Conservation (phyloP, 129 eudicot genomes). For the Escallonia rubra region DNA sequence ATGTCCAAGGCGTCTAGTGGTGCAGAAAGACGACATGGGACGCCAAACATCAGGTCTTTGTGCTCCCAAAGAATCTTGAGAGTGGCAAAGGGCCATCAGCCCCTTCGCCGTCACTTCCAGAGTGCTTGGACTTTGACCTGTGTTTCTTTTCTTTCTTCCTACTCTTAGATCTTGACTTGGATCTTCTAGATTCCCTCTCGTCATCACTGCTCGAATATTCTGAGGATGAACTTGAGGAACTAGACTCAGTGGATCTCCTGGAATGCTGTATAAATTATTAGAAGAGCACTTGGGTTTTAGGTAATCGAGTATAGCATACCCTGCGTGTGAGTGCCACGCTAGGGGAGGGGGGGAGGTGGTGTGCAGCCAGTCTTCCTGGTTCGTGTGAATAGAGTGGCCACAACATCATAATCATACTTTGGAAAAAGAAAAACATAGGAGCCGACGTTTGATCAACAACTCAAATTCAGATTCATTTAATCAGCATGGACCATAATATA, state of each 20-base stretch:
- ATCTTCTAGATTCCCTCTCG: conserved; percentile 64
- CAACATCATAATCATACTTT: too few species aligned
- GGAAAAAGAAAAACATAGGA: too few species aligned
- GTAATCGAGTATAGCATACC: too few species aligned
- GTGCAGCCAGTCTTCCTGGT: too few species aligned
- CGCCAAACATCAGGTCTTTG: conserved; percentile 42
- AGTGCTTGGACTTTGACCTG: conserved; percentile 68
- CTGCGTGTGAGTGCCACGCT: too few species aligned
- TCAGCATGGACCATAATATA: too few species aligned
- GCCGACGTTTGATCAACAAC: too few species aligned
- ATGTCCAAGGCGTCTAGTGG: not conserved
- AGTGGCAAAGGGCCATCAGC: conserved; percentile 90
- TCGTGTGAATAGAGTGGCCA: too few species aligned
- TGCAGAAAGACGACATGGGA: not conserved
- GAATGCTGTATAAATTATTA: conserved; percentile 36
- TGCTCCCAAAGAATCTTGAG: conserved; percentile 89
- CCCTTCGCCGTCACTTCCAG: conserved; percentile 47
- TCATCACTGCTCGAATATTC: conserved; percentile 84
- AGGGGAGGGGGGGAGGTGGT: too few species aligned
- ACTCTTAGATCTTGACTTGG: conserved; percentile 68
- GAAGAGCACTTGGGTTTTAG: not conserved
- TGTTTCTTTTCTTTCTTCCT: conserved; percentile 67
- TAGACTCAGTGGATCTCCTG: conserved; percentile 64
- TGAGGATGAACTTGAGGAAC: conserved; percentile 70
- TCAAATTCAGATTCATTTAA: too few species aligned